Conservation (phyloP, 768 basidiomycete species). For the Suillus luteus region DNA sequence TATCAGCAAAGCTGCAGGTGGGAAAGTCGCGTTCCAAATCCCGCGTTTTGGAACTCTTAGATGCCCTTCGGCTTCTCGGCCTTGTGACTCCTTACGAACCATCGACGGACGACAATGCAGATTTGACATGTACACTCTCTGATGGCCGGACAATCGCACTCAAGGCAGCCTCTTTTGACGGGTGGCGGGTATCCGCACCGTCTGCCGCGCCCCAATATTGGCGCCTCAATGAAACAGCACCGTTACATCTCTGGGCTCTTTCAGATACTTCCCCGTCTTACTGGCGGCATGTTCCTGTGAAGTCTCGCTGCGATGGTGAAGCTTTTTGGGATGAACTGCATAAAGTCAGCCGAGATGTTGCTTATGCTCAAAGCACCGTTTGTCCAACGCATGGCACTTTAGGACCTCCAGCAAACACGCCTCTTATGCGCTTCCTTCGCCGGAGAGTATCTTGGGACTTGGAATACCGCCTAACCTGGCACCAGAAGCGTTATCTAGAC, state of each 20-base stretch:
- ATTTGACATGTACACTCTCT: slow-evolving; percentile 46
- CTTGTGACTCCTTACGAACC: slow-evolving; percentile 59
- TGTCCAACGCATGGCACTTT: slow-evolving; percentile 24
- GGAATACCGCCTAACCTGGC: slow-evolving; percentile 63
- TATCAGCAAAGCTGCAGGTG: slow-evolving; percentile 57
- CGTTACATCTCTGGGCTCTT: slow-evolving; percentile 61
- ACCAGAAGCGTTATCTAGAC: slow-evolving; percentile 66
- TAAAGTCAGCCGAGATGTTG: slow-evolving; percentile 44
- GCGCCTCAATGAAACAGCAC: slow-evolving; percentile 55
- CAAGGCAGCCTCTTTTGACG: slow-evolving; percentile 43
- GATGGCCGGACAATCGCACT: slow-evolving; percentile 49
- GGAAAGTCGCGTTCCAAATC: slow-evolving; percentile 59
- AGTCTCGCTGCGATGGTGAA: slow-evolving; percentile 40
- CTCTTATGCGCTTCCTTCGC: slow-evolving; percentile 53
- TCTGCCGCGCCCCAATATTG: slow-evolving; percentile 62
- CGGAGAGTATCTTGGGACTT: slow-evolving; percentile 61
- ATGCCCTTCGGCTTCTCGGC: slow-evolving; percentile 57
- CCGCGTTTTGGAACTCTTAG: slow-evolving; percentile 62
- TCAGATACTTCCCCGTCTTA: slow-evolving; percentile 54
- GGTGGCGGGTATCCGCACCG: slow-evolving; percentile 47
- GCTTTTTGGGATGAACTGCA: slow-evolving; percentile 62
- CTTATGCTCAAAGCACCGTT: slow-evolving; percentile 26
- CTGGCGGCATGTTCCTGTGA: slow-evolving; percentile 51
- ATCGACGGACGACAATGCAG: slow-evolving; percentile 42
- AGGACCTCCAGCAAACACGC: slow-evolving; percentile 29